phyloP scores from a whole-genome alignment of 331 rosid species.

The Prunus yedoensis region DNA sequence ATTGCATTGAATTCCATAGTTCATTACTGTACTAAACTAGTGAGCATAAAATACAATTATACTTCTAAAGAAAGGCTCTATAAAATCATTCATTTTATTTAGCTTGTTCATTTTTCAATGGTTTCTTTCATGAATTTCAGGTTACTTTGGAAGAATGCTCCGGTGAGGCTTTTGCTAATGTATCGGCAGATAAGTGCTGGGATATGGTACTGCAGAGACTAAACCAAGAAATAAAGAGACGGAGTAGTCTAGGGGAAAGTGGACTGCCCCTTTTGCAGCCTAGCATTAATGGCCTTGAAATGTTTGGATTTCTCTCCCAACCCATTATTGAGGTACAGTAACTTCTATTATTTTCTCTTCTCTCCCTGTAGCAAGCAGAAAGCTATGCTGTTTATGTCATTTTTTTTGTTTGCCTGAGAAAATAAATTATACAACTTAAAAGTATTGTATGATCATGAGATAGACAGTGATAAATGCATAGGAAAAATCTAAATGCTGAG shows the following conservation, averaged over 20 bases:
- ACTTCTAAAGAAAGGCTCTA: background rate
- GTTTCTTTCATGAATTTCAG: slow-evolving; percentile 41
- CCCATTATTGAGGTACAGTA: slow-evolving; percentile 56
- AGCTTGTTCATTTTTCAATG: background rate
- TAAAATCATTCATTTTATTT: slow-evolving; percentile 4
- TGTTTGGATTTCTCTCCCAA: slow-evolving; percentile 83
- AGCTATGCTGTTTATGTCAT: background rate
- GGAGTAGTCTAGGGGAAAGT: slow-evolving; percentile 38
- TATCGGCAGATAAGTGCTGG: slow-evolving; percentile 77
- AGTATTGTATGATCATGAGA: background rate
- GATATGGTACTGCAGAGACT: slow-evolving; percentile 64
- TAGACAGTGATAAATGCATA: background rate
- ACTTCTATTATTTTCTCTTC: background rate
- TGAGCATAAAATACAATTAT: background rate
- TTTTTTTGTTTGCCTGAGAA: background rate
- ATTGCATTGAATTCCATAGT: background rate
- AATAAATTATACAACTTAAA: background rate
- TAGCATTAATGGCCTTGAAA: slow-evolving; percentile 57
- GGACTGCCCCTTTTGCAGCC: slow-evolving; percentile 42
- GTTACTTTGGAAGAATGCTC: slow-evolving; percentile 77
- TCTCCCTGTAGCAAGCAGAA: background rate
- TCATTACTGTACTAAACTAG: background rate
- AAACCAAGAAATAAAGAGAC: slow-evolving; percentile 44
- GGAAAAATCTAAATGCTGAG: background rate
- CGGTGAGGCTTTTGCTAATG: slow-evolving; percentile 42